These are phyloP conservation scores for Achaetomiella virescens DNA, from an alignment of 495 filamentous ascomycete genomes.

Conservation along the genomic window DNA sequence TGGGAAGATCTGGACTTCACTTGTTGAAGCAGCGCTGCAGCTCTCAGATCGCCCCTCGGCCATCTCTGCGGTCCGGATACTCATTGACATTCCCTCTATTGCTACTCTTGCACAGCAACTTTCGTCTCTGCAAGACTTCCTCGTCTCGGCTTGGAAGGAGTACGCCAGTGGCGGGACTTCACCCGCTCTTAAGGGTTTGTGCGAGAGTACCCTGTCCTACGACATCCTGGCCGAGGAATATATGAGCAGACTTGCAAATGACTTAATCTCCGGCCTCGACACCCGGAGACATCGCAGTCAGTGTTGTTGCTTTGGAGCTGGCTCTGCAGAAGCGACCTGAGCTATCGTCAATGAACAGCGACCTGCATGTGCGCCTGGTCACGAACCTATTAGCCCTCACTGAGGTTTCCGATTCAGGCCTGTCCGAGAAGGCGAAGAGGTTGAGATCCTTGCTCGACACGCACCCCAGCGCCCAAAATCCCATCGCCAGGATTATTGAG, in stretches of 20 bases:
- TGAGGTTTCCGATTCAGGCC: conserved; percentile 31
- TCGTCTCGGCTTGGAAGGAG: conserved; percentile 30
- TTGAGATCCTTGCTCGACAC: conserved; percentile 32
- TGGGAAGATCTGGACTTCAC: conserved; percentile 30
- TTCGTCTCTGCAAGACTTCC: conserved; percentile 35
- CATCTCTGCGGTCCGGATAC: conserved; percentile 27
- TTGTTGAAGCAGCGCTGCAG: conserved; percentile 29
- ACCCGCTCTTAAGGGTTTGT: conserved; percentile 30
- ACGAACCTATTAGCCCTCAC: conserved; percentile 40
- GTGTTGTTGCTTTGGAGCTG: conserved; percentile 35
- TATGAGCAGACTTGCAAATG: conserved; percentile 20
- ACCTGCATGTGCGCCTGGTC: conserved; percentile 35
- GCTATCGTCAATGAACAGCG: conserved; percentile 29
- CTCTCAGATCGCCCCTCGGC: conserved; percentile 13
- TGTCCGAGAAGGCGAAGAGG: conserved; percentile 26
- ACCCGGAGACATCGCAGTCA: conserved; percentile 5
- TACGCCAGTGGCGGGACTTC: conserved; percentile 19
- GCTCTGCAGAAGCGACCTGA: conserved; percentile 32
- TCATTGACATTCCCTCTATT: conserved; percentile 35
- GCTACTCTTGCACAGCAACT: conserved; percentile 22
- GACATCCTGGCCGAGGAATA: conserved; percentile 25
- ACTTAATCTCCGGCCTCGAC: conserved; percentile 25
- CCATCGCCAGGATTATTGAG: conserved; percentile 35
- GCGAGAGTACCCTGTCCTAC: conserved; percentile 35
- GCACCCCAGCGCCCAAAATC: conserved; percentile 23